Base-by-base conservation (phyloP, 2,329 filamentous ascomycete genomes). In the Colletotrichum scovillei region DNA sequence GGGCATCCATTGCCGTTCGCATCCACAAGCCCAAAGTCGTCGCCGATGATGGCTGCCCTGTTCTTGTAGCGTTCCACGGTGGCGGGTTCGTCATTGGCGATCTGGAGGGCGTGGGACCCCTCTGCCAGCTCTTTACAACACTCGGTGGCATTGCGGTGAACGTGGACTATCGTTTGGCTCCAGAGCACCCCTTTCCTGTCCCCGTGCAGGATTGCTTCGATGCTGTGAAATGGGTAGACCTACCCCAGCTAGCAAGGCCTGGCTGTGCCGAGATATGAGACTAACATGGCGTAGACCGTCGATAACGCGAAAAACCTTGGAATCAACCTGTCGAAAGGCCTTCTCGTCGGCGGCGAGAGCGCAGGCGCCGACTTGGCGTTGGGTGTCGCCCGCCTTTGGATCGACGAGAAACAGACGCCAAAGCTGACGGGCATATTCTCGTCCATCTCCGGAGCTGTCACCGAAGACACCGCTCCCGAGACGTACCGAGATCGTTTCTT, bases 291-390 rank as follows among this genome's bases (percentile, higher is more conserved):
- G 8, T 32, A 75, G 78, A 69, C 65, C n/a, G 74, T 69, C 11
- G 42, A 76, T 22, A 79, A 78, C 16, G 72, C 35, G 60, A 58
- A 53, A 14, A 59, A 19, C 1, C 62, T 80, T 32, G 76, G 78
- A 2, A 79, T 81, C 14, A 75, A 80, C 46, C 75, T 77, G 5
- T 56, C 65, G 24, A 79, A 75, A 42, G 76, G 77, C 28, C 67
- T 78, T 56, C n/a, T 79, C n/a, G 53, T 80, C 16, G 78, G 75
- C 35, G 80, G 80, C 28, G 77, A 77, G 42, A 79, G 78, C 63
- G 78, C 76, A 24, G 80, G 79, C 3, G 78, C 76, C 6, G 79
- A 81, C 52, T 76, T 81, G n/a, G 76, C 76, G 5, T 52, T 80
- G 6, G 69, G 57, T 22, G 74, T 80, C 5, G 76, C 79, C 8